Evolutionary conservation across 2,329 filamentous ascomycete genomes (phyloP).

Genomic region (Didymella lethalis): DNA sequence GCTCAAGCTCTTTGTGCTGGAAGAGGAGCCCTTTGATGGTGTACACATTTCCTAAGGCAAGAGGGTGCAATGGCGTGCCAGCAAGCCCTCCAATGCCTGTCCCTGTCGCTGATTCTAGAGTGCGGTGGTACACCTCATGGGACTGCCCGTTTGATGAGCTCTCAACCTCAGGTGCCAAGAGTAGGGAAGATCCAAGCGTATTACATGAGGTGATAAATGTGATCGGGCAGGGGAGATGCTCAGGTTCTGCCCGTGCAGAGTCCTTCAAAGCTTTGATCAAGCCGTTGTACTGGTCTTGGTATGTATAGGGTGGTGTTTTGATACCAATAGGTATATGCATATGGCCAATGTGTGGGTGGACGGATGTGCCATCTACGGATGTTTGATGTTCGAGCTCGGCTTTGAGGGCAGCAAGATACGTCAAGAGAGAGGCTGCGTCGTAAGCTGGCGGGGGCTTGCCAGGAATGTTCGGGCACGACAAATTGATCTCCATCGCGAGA

Average conservation of each 20-base stretch:
- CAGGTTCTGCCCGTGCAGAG: slow-evolving; percentile 30
- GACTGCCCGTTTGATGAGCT: slow-evolving; percentile 17
- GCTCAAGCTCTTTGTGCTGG: slow-evolving; percentile 55
- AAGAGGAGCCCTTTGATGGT: slow-evolving; percentile 70
- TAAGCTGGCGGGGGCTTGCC: slow-evolving; percentile 76
- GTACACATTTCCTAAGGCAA: slow-evolving; percentile 78
- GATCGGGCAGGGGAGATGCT: slow-evolving; percentile 52
- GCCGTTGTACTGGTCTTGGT: slow-evolving; percentile 68
- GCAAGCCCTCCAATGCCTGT: slow-evolving; percentile 74
- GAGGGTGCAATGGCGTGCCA: slow-evolving; percentile 73
- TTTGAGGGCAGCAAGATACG: slow-evolving; percentile 64
- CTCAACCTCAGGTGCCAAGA: slow-evolving; percentile 55
- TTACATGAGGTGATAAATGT: slow-evolving; percentile 79
- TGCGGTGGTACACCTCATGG: slow-evolving; percentile 34
- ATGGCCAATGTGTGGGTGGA: slow-evolving; percentile 17
- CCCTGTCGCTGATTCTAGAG: slow-evolving; percentile 61
- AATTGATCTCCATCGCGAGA: slow-evolving; percentile 77
- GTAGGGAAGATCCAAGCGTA: slow-evolving; percentile 73
- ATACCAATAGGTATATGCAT: slow-evolving; percentile 64
- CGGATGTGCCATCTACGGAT: slow-evolving; percentile 8
- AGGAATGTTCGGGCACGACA: slow-evolving; percentile 79
- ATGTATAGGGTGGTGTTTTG: slow-evolving; percentile 80
- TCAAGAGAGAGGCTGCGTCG: slow-evolving; percentile 57
- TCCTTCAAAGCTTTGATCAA: slow-evolving; percentile 62
- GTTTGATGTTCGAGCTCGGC: slow-evolving; percentile 34